Conservation (phyloP, 2,329 filamentous ascomycete genomes). For the Apiospora saccharicola region DNA sequence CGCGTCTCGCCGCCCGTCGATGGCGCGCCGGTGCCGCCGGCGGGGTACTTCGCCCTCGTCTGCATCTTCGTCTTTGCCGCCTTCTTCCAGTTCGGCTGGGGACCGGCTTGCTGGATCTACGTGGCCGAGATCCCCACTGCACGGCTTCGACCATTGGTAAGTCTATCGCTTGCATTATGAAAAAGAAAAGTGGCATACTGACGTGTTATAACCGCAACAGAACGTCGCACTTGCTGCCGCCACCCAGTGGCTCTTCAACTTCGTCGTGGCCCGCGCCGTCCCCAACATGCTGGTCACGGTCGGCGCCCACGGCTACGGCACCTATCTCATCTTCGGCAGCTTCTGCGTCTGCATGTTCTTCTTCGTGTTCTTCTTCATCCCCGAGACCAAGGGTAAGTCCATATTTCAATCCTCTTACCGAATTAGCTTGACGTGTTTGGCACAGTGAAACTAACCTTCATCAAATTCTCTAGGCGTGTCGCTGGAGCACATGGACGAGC, state of each 20-base stretch:
- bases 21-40: conserved; percentile 59
- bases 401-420: too few species aligned
- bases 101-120: conserved; percentile 70
- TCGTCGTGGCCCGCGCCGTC: conserved; percentile 68
- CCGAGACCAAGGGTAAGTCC: conserved; percentile 44
- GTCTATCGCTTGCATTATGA: neutral
- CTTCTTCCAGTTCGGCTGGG: conserved; percentile 73
- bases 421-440: too few species aligned
- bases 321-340: conserved; percentile 68
- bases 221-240: conserved; percentile 69
- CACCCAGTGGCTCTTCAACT: conserved; percentile 71
- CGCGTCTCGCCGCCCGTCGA: conserved; percentile 61
- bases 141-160: conserved; percentile 47
- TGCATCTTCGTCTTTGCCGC: conserved; percentile 74
- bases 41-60: conserved; percentile 71
- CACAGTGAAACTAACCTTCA: too few species aligned
- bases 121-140: conserved; percentile 71
- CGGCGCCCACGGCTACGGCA: conserved; percentile 51
- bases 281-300: conserved; percentile 67
- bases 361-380: conserved; percentile 67
- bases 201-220: neutral
- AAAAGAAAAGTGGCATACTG: neutral
- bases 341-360: conserved; percentile 69
- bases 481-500: conserved; percentile 67
- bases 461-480: conserved; percentile 56